Conservation (phyloP, 495 filamentous ascomycete genomes). For the Xylaria acuta region DNA sequence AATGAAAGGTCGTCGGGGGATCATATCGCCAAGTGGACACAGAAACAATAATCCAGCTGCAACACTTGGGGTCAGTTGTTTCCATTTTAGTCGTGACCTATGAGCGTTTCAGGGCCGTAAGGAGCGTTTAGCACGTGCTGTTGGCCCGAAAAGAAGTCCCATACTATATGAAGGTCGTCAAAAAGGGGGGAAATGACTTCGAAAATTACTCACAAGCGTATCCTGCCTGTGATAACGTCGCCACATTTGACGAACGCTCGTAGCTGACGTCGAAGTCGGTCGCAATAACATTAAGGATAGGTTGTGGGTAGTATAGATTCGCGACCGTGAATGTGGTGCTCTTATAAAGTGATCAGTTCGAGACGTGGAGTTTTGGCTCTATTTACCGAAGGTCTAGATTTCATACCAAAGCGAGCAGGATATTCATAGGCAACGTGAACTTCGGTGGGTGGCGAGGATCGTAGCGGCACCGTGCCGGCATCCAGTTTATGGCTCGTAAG, state of each 20-base stretch:
- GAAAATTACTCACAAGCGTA: conserved; percentile 57
- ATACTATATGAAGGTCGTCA: not conserved
- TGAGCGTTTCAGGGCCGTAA: not conserved
- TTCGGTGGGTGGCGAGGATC: conserved; percentile 39
- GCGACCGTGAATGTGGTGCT: conserved; percentile 62
- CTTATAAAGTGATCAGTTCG: conserved; percentile 31
- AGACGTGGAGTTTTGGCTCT: not conserved
- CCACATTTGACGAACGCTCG: conserved; percentile 61
- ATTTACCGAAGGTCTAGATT: not conserved
- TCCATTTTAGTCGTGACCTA: not conserved
- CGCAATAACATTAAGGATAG: conserved; percentile 72
- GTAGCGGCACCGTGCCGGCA: conserved; percentile 42
- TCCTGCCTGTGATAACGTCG: conserved; percentile 79
- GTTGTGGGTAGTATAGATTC: conserved; percentile 79
- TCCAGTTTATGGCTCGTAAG: conserved; percentile 34
- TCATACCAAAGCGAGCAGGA: conserved; percentile 42
- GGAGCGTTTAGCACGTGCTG: not conserved
- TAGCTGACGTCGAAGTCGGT: conserved; percentile 66
- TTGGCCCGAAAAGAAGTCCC: not conserved
- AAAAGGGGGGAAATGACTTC: not conserved
- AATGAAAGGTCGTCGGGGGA: conserved; percentile 72
- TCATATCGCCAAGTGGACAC: conserved; percentile 76
- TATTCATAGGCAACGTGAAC: conserved; percentile 40
- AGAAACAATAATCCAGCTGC: conserved; percentile 69
- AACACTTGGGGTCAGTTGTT: not conserved